Evolutionary conservation across 306 rosid species (phyloP).

Genomic region (Glycine latifolia): DNA sequence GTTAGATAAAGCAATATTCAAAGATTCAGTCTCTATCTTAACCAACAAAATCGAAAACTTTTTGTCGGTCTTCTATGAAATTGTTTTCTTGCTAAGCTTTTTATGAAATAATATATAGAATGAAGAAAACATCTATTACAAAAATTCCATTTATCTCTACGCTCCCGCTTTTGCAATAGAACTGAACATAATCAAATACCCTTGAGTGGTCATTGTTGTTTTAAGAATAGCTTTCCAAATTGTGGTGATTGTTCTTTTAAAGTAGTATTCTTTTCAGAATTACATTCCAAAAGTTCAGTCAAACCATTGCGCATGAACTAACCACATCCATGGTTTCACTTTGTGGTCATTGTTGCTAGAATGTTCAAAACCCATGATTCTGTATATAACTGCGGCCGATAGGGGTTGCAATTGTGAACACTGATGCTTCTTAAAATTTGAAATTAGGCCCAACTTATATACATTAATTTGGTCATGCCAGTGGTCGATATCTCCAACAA

Average conservation of each 20-base stretch:
- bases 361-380: not conserved
- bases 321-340: not conserved
- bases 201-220: not conserved
- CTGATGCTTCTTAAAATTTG: too few relatives aligned
- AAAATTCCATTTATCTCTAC: not conserved
- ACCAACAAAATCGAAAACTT: not conserved
- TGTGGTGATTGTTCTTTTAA: not conserved
- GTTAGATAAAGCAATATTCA: not conserved
- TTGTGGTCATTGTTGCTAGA: not conserved
- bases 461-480: too few relatives aligned
- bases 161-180: not conserved
- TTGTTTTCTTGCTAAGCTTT: not conserved
- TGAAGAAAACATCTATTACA: not conserved
- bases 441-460: too few relatives aligned
- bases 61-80: not conserved
- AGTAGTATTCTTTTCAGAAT: not conserved
- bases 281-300: not conserved
- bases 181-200: not conserved
- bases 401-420: not conserved
- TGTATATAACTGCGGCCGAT: not conserved
- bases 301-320: not conserved
- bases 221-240: not conserved
- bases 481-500: too few relatives aligned
- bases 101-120: not conserved
- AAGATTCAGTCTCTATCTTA: conserved; percentile 5